Evolutionary conservation across 163 green algal species (phyloP), one percentile per base, ranked within the genome.

Genomic region (Trebouxiophyceae sp.): DNA sequence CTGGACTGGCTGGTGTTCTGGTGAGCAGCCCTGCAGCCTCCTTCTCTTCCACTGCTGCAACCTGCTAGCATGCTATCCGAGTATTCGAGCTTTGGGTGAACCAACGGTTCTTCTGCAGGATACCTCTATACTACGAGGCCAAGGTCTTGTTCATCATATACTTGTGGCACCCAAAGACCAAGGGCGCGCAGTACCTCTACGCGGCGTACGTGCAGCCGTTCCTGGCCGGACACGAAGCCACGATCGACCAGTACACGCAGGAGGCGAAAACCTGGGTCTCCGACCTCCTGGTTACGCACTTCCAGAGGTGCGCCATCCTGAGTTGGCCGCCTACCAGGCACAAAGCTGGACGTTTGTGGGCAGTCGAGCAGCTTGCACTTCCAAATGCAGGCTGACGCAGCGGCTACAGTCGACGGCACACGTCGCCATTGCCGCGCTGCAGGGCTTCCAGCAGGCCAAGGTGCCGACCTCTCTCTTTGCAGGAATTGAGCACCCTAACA

Each of bases 81-180:
- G 29, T 46, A 34, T n/a, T 62, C 22, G 23, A 62, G 28, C 2
- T 62, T 30, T 47, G 23, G 22, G 32, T 1, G 5, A 54, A 32
- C 2, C 39, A 60, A 30, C n/a, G 27, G 24, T 30, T 46, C 50
- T 29, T 72, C 2, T 77, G 60, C 74, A 89, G 85, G 81, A 27
- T 95, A 26, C 86, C 85, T 2, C 63, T 95, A 22, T 95, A 95
- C 71, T 85, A 85, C 34, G 67, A 86, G 32, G 78, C 75, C 33
- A 95, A 95, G 69, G 57, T 96, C 4, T 76, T 63, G 16, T 86
- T 91, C 60, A 76, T 89, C 19, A 44, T 90, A 5, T 91, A 86
- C 24, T 72, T 96, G 19, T 95, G 88, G 88, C 77, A 91, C 66
- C 84, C 84, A 19, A 66, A 65, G 29, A 81, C 76, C 22, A 60